These are phyloP conservation scores for Phytopythium ostracodes DNA, from an alignment of 352 stramenopile genomes.

Conservation along the genomic window DNA sequence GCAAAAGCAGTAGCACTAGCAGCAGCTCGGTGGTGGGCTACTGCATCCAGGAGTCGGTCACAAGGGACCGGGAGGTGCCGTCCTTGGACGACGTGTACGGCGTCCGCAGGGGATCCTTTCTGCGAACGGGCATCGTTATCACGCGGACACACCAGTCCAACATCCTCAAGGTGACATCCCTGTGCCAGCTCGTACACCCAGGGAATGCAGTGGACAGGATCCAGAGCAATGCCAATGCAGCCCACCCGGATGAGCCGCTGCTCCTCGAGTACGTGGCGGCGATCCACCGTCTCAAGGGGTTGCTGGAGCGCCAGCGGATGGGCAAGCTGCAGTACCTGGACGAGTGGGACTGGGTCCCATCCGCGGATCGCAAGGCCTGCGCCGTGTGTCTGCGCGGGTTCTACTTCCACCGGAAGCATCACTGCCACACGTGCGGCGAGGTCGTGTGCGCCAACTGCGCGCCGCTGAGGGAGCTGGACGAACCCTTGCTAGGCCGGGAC, in stretches of 20 bases:
- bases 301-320: conserved; percentile 76
- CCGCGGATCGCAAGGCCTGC: conserved; percentile 71
- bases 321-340: conserved; percentile 70
- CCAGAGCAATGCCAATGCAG: not conserved
- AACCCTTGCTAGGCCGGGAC: conserved; percentile 34
- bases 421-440: conserved; percentile 72
- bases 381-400: conserved; percentile 75
- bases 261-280: conserved; percentile 61
- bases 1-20: conserved; percentile 24
- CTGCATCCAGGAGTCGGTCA: conserved; percentile 73
- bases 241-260: conserved; percentile 33
- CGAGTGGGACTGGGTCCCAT: conserved; percentile 73
- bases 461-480: conserved; percentile 65
- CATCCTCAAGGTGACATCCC: conserved; percentile 62
- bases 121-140: conserved; percentile 67
- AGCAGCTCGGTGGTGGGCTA: conserved; percentile 63
- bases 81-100: conserved; percentile 52
- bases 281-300: conserved; percentile 47
- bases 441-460: conserved; percentile 74
- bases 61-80: conserved; percentile 56
- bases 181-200: conserved; percentile 12
- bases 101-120: conserved; percentile 48
- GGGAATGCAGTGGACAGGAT: not conserved
- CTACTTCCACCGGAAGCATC: conserved; percentile 76
- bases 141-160: conserved; percentile 73